Conservation (phyloP, 805 yeast genomes). For the Saturnispora serradocipensis region DNA sequence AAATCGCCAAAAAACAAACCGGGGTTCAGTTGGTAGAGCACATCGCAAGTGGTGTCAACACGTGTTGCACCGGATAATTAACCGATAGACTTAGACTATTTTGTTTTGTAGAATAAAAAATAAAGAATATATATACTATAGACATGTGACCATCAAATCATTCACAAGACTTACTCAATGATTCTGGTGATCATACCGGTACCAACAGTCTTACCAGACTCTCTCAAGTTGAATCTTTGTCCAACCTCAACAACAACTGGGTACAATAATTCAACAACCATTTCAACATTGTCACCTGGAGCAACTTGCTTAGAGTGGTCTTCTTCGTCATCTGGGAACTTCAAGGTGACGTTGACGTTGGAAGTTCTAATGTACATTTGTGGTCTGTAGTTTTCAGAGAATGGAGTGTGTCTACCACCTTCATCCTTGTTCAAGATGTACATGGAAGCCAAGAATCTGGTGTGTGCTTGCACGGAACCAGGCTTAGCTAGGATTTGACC, state of each 20-base stretch:
- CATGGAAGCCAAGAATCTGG: conserved; percentile 86
- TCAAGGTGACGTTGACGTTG: conserved; percentile 83
- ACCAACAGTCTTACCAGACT: conserved; percentile 98
- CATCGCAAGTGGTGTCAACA: too few species aligned
- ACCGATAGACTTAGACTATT: too few species aligned
- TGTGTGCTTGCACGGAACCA: conserved; percentile 84
- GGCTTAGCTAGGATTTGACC: conserved; percentile 98
- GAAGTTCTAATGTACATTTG: conserved; percentile 96
- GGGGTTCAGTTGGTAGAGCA: too few species aligned
- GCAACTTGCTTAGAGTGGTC: conserved; percentile 86
- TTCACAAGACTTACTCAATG: conserved; percentile 16
- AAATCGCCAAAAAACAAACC: too few species aligned
- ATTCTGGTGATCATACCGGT: conserved; percentile 91
- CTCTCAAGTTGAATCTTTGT: conserved; percentile 98
- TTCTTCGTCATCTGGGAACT: conserved; percentile 72
- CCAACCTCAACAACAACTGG: conserved; percentile 93
- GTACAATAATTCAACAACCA: conserved; percentile 81
- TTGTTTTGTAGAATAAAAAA: background rate
- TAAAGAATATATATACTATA: conserved; percentile 8
- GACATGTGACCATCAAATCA: conserved; percentile 5
- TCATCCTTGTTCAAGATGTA: conserved; percentile 92
- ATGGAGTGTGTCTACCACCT: conserved; percentile 99
- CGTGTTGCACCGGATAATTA: too few species aligned
- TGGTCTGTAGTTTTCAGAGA: conserved; percentile 95
- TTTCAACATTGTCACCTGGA: conserved; percentile 98